Conservation (phyloP, 2,329 filamentous ascomycete genomes). For the Aspergillus aculeatinus region DNA sequence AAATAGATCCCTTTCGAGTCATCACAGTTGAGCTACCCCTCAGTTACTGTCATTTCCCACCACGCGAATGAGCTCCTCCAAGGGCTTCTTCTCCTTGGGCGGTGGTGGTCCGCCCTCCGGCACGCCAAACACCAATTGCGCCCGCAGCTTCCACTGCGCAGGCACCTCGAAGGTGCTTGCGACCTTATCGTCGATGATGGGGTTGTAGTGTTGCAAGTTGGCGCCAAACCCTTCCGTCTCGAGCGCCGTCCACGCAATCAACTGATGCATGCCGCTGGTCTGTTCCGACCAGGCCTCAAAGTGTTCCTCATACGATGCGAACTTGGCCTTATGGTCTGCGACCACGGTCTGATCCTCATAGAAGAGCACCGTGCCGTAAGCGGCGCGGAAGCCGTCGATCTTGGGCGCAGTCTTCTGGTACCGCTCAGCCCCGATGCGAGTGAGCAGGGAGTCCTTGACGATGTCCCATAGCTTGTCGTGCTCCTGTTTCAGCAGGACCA, state of each 20-base stretch:
- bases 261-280: conserved; percentile 74
- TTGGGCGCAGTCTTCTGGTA: conserved; percentile 35
- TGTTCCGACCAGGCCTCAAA: conserved; percentile 68
- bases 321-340: conserved; percentile 47
- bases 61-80: conserved; percentile 8
- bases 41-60: not conserved
- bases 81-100: conserved; percentile 9
- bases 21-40: not conserved
- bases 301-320: conserved; percentile 69
- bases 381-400: conserved; percentile 60
- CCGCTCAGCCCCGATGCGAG: conserved; percentile 59
- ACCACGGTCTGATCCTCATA: conserved; percentile 70
- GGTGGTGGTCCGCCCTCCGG: conserved; percentile 1
- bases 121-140: conserved; percentile 72
- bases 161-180: conserved; percentile 66
- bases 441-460: conserved; percentile 54
- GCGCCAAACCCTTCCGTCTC: conserved; percentile 77
- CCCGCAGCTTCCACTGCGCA: conserved; percentile 68
- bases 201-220: conserved; percentile 89
- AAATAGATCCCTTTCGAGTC: not conserved
- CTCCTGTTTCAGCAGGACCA: conserved; percentile 74
- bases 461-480: conserved; percentile 84
- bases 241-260: conserved; percentile 67
- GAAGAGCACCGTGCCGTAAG: conserved; percentile 80
- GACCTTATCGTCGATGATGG: conserved; percentile 72